phyloP scores from a whole-genome alignment of 139 green algal species.

The Picochlorum sp. region DNA sequence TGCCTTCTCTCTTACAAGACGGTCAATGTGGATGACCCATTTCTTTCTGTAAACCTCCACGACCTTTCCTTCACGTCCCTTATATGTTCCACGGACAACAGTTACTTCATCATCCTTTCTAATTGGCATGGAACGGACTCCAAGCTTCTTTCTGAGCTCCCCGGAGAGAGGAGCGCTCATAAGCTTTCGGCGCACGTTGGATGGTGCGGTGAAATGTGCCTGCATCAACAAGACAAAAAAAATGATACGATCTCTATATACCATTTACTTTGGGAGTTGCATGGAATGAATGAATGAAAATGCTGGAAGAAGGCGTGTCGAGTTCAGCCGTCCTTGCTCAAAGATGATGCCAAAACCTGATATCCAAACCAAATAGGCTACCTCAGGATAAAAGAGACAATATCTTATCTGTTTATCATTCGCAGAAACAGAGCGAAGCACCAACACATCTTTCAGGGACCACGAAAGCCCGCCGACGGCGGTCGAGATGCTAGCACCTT shows the following conservation, averaged over 20 bases:
- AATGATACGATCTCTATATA: neutral
- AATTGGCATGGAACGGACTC: constrained; percentile 85
- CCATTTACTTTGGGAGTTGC: neutral
- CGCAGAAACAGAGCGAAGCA: too few species aligned
- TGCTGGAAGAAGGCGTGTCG: neutral
- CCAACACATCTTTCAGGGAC: too few species aligned
- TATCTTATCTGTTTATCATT: too few species aligned
- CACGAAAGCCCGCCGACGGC: too few species aligned
- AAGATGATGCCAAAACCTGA: too few species aligned
- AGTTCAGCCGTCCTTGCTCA: too few species aligned
- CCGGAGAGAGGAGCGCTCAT: constrained; percentile 89
- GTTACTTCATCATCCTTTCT: constrained; percentile 98
- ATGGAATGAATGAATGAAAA: neutral
- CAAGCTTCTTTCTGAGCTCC: constrained; percentile 89
- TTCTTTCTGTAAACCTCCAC: constrained; percentile 91
- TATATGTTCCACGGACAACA: constrained; percentile 92
- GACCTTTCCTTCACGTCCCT: constrained; percentile 44
- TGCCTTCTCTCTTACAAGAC: constrained; percentile 96
- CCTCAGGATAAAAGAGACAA: too few species aligned
- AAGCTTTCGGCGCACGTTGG: constrained; percentile 76
- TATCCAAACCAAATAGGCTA: too few species aligned
- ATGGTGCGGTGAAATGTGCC: constrained; percentile 95
- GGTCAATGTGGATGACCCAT: constrained; percentile 99
- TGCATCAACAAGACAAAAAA: constrained; percentile 30
- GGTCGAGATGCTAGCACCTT: too few species aligned